phyloP scores from a whole-genome alignment of 108 stramenopile genomes.

The Craspedostauros australis region DNA sequence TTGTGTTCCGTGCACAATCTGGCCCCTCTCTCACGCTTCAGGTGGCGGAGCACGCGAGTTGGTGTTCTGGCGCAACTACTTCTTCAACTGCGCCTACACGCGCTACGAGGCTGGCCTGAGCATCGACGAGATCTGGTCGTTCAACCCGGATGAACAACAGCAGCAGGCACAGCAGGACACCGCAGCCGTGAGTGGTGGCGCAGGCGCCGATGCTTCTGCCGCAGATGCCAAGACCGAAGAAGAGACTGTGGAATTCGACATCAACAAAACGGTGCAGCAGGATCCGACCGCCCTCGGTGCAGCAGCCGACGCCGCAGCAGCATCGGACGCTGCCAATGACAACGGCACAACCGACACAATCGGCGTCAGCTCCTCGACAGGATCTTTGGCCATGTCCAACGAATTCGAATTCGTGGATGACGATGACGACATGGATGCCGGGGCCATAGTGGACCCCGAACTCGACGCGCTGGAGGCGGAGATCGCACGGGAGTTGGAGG shows the following conservation, averaged over 20 bases:
- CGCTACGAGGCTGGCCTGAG: slow-evolving; percentile 80
- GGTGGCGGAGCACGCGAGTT: slow-evolving; percentile 62
- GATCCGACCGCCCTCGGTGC: not conserved
- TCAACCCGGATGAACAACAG: slow-evolving; percentile 25
- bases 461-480: slow-evolving; percentile 85
- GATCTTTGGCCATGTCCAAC: not conserved
- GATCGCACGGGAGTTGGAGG: slow-evolving; percentile 75
- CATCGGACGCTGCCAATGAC: not conserved
- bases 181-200: not conserved
- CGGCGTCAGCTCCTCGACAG: slow-evolving; percentile 5
- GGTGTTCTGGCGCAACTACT: slow-evolving; percentile 80
- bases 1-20: not conserved
- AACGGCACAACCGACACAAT: slow-evolving; percentile 3
- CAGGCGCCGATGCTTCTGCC: not conserved
- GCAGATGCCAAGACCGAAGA: not conserved
- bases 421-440: slow-evolving; percentile 31
- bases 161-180: slow-evolving; percentile 13
- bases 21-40: not conserved
- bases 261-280: not conserved
- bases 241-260: not conserved
- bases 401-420: slow-evolving; percentile 46
- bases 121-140: slow-evolving; percentile 88
- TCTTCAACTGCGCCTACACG: slow-evolving; percentile 83
- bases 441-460: slow-evolving; percentile 31
- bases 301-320: not conserved